Conservation (phyloP, 129 eudicot species). For the Smallanthus sonchifolius region DNA sequence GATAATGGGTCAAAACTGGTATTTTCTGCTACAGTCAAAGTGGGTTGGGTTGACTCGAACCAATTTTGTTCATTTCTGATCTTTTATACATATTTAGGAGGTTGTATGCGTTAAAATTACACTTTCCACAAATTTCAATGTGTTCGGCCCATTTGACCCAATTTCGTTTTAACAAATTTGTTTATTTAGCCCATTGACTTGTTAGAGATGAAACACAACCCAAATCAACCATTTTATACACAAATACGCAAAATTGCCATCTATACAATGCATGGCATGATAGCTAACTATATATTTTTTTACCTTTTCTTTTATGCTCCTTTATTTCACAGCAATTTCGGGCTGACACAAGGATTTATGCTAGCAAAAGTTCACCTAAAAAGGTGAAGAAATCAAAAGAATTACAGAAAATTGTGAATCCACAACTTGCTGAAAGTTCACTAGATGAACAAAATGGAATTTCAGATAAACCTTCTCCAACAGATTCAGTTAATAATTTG, state of each 20-base stretch:
- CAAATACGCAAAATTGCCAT: background rate
- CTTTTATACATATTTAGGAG: background rate
- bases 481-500: conserved; percentile 31
- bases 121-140: background rate
- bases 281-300: background rate
- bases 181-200: background rate
- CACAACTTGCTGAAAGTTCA: conserved; percentile 25
- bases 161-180: background rate
- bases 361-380: conserved; percentile 47
- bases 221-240: background rate
- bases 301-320: background rate
- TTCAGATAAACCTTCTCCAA: conserved; percentile 7
- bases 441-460: conserved; percentile 30
- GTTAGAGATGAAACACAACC: background rate
- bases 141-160: background rate
- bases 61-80: background rate
- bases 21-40: background rate
- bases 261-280: background rate
- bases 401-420: conserved; percentile 19
- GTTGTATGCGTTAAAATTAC: background rate
- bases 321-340: conserved; percentile 29
- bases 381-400: conserved; percentile 44
- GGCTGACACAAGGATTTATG: conserved; percentile 39
- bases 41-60: background rate
- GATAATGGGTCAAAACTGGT: background rate